phyloP scores from a whole-genome alignment of 371 early-diverging fungal species.

The Dinochytrium kinnereticum region DNA sequence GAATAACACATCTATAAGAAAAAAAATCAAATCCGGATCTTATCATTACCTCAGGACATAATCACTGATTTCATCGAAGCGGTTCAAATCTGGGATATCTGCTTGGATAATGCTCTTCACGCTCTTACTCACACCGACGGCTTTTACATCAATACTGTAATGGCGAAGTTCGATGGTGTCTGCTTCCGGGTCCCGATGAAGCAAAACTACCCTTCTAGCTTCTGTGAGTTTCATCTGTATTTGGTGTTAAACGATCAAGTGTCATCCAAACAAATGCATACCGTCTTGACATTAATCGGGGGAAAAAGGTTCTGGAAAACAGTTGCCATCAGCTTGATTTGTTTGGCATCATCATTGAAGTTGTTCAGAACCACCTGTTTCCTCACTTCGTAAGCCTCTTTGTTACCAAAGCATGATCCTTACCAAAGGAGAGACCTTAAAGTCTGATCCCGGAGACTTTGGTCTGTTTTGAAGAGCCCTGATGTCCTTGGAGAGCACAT shows the following conservation, averaged over 20 bases:
- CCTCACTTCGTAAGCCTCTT: background rate
- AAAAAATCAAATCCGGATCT: background rate
- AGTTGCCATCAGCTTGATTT: constrained; percentile 88
- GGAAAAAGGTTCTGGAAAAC: constrained; percentile 97
- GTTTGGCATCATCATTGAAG: constrained; percentile 78
- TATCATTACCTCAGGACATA: constrained; percentile 71
- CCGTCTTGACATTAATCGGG: constrained; percentile 87
- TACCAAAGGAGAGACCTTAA: constrained; percentile 76
- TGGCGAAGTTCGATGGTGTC: constrained; percentile 89
- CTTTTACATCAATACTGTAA: constrained; percentile 86
- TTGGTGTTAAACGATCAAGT: background rate
- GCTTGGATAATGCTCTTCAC: constrained; percentile 78
- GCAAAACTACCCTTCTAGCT: constrained; percentile 87
- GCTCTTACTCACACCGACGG: constrained; percentile 84
- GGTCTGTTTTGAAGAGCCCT: constrained; percentile 77
- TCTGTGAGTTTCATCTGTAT: constrained; percentile 83
- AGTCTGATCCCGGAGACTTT: constrained; percentile 80
- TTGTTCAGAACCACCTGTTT: constrained; percentile 85
- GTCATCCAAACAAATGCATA: constrained; percentile 42
- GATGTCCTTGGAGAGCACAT: constrained; percentile 86
- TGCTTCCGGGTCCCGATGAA: constrained; percentile 87
- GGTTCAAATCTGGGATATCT: constrained; percentile 77
- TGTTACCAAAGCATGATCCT: constrained; percentile 25
- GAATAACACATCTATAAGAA: background rate
- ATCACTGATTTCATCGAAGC: constrained; percentile 89